Percentiles rank a stretch among this genome's conserved stretches.
phyloP scores from a whole-genome alignment of 2,329 filamentous ascomycete species.

The Geosmithia morbida region DNA sequence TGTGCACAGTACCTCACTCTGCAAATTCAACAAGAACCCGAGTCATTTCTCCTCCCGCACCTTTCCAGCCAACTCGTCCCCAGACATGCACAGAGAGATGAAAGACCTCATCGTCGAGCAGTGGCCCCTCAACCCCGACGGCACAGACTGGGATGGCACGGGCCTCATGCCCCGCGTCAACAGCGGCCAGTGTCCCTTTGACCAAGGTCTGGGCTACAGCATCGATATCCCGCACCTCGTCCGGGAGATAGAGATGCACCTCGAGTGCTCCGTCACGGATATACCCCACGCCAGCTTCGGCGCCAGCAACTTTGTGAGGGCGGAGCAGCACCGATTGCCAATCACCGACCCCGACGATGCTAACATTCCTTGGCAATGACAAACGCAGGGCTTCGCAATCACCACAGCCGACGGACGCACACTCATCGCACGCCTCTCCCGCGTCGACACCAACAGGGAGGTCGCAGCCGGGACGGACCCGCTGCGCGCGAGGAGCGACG shows the following conservation, averaged over 20 bases:
- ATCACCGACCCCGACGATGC: too few relatives aligned
- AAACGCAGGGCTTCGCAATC: background rate
- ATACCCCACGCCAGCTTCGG: slow-evolving; percentile 9
- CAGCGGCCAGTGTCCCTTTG: slow-evolving; percentile 10
- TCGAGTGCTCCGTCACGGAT: slow-evolving; percentile 8
- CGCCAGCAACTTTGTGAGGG: slow-evolving; percentile 13
- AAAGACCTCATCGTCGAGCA: background rate
- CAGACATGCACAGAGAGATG: background rate
- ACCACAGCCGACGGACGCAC: background rate
- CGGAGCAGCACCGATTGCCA: too few relatives aligned
- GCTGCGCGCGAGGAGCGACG: too few relatives aligned
- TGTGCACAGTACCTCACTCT: too few relatives aligned
- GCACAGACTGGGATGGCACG: slow-evolving; percentile 5
- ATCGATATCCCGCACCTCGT: slow-evolving; percentile 12
- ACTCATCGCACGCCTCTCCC: slow-evolving; percentile 4
- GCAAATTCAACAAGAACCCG: too few relatives aligned
- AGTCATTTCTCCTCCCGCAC: too few relatives aligned
- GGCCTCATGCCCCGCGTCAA: slow-evolving; percentile 2
- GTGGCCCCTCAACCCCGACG: slow-evolving; percentile 5
- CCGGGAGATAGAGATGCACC: slow-evolving; percentile 10
- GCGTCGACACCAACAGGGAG: slow-evolving; percentile 3
- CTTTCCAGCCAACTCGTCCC: too few relatives aligned
- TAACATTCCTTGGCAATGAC: too few relatives aligned
- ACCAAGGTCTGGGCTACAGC: background rate
- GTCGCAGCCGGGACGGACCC: too few relatives aligned